Conservation (phyloP, 495 filamentous ascomycete species). For the Penicillium goetzii region DNA sequence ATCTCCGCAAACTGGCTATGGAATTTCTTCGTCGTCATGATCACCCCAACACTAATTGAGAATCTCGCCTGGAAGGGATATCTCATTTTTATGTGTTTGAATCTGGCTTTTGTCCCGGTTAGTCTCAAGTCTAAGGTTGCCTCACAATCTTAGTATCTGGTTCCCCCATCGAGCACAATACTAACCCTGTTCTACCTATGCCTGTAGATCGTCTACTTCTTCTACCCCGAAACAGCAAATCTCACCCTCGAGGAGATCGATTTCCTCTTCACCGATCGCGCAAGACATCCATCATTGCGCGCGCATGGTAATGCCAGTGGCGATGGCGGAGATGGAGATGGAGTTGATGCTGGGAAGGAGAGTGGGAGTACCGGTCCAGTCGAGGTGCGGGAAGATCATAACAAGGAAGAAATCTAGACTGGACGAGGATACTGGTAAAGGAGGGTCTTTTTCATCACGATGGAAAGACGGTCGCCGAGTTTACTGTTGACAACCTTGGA, state of each 20-base stretch:
- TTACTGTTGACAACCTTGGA: too few species aligned
- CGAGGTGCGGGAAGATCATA: background rate
- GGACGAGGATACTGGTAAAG: too few species aligned
- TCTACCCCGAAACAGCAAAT: conserved; percentile 48
- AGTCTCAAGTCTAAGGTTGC: conserved; percentile 10
- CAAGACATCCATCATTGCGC: conserved; percentile 12
- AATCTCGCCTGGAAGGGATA: background rate
- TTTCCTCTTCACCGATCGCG: conserved; percentile 34
- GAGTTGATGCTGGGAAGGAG: background rate
- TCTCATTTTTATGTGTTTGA: conserved; percentile 41
- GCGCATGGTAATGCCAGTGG: background rate
- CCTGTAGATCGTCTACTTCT: conserved; percentile 43
- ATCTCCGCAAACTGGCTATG: background rate
- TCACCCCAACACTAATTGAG: background rate
- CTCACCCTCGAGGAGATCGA: conserved; percentile 49
- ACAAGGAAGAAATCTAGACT: background rate
- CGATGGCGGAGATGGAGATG: background rate
- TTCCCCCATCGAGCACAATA: background rate
- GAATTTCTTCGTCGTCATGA: conserved; percentile 1
- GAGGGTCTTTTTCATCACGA: too few species aligned
- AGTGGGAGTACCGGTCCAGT: background rate
- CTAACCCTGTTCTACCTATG: background rate
- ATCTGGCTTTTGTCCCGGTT: conserved; percentile 49
- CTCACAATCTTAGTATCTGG: too few species aligned
- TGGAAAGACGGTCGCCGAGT: too few species aligned